Evolutionary conservation across 1,284 basidiomycete species (phyloP).

Genomic region (Pseudozyma tsukubaensis): DNA sequence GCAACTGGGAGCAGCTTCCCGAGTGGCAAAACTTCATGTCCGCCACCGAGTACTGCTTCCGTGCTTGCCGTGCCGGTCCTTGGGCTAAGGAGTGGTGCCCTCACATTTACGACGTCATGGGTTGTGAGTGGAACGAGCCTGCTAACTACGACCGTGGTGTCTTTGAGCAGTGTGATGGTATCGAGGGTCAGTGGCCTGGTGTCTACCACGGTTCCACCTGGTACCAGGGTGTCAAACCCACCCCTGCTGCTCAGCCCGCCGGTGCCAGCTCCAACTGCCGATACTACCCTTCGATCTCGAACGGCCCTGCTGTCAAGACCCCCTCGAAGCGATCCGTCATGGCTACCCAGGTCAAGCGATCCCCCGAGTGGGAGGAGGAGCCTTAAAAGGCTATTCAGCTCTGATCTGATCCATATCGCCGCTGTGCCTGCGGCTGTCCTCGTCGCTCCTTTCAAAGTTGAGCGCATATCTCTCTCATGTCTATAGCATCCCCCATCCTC

Average conservation of each 20-base stretch:
- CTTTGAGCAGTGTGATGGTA: constrained; percentile 64
- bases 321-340: constrained; percentile 53
- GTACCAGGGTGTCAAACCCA: constrained; percentile 58
- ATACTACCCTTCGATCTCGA: constrained; percentile 56
- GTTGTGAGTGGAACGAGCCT: constrained; percentile 63
- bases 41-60: constrained; percentile 64
- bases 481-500: constrained; percentile 11
- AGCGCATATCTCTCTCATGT: constrained; percentile 35
- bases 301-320: constrained; percentile 51
- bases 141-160: constrained; percentile 57
- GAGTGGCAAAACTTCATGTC: constrained; percentile 68
- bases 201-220: constrained; percentile 62
- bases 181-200: constrained; percentile 60
- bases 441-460: constrained; percentile 45
- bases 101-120: constrained; percentile 66
- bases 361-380: constrained; percentile 52
- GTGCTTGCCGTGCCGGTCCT: constrained; percentile 60
- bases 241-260: constrained; percentile 48
- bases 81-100: constrained; percentile 62
- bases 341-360: constrained; percentile 51
- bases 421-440: constrained; percentile 8
- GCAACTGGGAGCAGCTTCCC: constrained; percentile 62
- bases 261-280: constrained; percentile 55
- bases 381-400: constrained; percentile 13
- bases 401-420: constrained; percentile 7